These are phyloP conservation scores for Castanea mollissima DNA, from an alignment of 306 rosid species.

Conservation along the genomic window DNA sequence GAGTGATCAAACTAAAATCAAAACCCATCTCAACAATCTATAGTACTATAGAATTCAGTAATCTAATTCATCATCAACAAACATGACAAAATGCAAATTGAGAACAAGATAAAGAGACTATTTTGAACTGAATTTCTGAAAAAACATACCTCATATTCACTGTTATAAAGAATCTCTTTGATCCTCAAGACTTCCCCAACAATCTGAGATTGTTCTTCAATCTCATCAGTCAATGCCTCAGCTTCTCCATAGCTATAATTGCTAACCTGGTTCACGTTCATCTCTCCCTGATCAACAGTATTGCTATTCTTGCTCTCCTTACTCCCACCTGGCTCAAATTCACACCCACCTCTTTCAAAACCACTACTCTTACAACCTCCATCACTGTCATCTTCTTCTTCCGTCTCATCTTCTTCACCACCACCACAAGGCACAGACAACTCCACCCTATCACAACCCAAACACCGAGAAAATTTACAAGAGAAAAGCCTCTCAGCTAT, in stretches of 20 bases:
- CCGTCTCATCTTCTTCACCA: conserved; percentile 3
- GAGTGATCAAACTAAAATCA: conserved; percentile 3
- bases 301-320: conserved; percentile 76
- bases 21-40: conserved; percentile 6
- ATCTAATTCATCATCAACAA: neutral
- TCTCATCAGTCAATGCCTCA: conserved; percentile 90
- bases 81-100: neutral
- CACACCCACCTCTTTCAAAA: conserved; percentile 37
- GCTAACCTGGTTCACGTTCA: conserved; percentile 42
- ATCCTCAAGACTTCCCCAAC: conserved; percentile 76
- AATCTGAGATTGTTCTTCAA: conserved; percentile 66
- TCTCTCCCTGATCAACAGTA: conserved; percentile 49
- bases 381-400: conserved; percentile 16
- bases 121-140: neutral
- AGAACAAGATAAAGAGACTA: neutral
- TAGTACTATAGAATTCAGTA: neutral
- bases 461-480: conserved; percentile 48
- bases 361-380: conserved; percentile 38
- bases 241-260: conserved; percentile 74
- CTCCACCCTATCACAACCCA: conserved; percentile 68
- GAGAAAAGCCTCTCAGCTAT: conserved; percentile 75
- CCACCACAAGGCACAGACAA: conserved; percentile 37
- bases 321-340: conserved; percentile 65
- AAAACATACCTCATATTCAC: conserved; percentile 49
- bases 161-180: conserved; percentile 44